A percentile compares a stretch with the other conserved stretches of the same genome.
Conservation (phyloP, 1,284 basidiomycete species). For the Boletus smithii region DNA sequence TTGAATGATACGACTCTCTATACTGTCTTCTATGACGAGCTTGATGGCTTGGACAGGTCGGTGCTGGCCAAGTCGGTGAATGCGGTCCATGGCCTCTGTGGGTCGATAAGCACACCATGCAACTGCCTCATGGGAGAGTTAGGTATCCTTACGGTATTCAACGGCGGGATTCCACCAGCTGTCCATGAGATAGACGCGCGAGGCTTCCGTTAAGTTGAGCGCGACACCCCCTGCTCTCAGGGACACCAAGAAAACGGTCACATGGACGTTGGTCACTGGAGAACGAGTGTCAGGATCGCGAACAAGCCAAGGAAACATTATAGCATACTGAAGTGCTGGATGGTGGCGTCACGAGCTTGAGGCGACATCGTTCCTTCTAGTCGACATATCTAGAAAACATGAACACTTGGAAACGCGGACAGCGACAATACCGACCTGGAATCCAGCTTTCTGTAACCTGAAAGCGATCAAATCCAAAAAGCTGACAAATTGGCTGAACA, state of each 20-base stretch:
- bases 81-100: conserved; percentile 95
- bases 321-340: conserved; percentile 85
- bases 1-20: conserved; percentile 91
- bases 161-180: conserved; percentile 93
- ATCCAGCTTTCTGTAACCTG: conserved; percentile 88
- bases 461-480: conserved; percentile 91
- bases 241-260: conserved; percentile 94
- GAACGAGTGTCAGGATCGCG: not conserved
- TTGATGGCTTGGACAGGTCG: conserved; percentile 93
- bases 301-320: conserved; percentile 3
- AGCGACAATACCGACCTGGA: conserved; percentile 52
- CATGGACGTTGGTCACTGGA: conserved; percentile 86
- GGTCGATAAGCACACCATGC: conserved; percentile 15
- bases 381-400: conserved; percentile 76
- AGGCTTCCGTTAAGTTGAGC: conserved; percentile 89
- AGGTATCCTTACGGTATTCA: conserved; percentile 60
- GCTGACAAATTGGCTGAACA: conserved; percentile 93
- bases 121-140: not conserved
- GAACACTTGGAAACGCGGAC: not conserved
- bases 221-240: conserved; percentile 97
- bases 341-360: conserved; percentile 91
- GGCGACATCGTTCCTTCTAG: conserved; percentile 97
- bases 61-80: conserved; percentile 88
- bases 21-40: conserved; percentile 93
- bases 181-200: conserved; percentile 89